Percentiles rank a stretch among this genome's conserved stretches.
Conservation (phyloP, 164 flowering plant species). For the Magnolia sinica region DNA sequence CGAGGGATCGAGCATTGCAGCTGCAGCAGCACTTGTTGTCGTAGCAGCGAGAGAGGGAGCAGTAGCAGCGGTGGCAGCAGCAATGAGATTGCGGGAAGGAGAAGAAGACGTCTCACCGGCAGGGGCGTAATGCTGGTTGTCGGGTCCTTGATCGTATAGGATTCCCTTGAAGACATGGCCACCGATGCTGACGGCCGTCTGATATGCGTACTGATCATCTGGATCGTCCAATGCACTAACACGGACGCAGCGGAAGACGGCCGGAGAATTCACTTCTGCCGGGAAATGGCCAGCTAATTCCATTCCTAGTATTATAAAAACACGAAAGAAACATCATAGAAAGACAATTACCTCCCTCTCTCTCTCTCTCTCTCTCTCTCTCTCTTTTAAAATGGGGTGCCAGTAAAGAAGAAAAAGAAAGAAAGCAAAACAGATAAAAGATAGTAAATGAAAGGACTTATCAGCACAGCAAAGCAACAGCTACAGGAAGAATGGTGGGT, state of each 20-base stretch:
- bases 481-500: no score
- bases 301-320: constrained; percentile 40
- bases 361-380: constrained; percentile 2
- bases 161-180: constrained; percentile 91
- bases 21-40: constrained; percentile 16
- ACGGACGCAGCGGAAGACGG: constrained; percentile 71
- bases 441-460: background rate
- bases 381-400: background rate
- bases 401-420: constrained; percentile 2
- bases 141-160: constrained; percentile 84
- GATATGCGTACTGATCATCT: constrained; percentile 73
- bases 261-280: constrained; percentile 55
- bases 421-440: constrained; percentile 29
- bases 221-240: constrained; percentile 57
- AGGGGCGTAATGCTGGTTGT: constrained; percentile 19
- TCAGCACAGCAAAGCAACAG: no score
- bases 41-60: constrained; percentile 16
- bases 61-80: constrained; percentile 26
- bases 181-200: constrained; percentile 83
- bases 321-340: background rate
- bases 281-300: constrained; percentile 62
- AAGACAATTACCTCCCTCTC: background rate
- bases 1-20: constrained; percentile 45
- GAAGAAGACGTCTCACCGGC: constrained; percentile 43
- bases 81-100: background rate